Conservation (phyloP, 352 stramenopile genomes). For the Achlya hypogyna region DNA sequence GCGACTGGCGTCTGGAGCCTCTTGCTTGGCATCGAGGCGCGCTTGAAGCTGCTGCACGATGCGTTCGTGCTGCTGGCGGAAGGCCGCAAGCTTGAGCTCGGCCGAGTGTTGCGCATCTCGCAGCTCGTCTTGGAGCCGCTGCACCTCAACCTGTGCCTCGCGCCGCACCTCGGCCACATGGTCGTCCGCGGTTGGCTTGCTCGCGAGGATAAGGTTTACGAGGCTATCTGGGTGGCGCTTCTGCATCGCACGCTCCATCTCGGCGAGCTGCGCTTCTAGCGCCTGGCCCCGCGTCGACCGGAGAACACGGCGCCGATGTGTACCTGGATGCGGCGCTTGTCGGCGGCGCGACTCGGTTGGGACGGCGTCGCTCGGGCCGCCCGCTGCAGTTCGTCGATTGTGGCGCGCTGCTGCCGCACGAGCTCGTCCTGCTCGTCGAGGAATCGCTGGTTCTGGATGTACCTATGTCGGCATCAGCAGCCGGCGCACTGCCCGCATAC, state of each 20-base stretch:
- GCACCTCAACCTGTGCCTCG: slow-evolving; percentile 34
- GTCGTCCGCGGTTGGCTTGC: slow-evolving; percentile 55
- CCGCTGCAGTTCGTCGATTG: slow-evolving; percentile 24
- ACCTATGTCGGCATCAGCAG: slow-evolving; percentile 21
- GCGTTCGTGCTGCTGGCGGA: slow-evolving; percentile 74
- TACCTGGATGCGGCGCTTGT: slow-evolving; percentile 58
- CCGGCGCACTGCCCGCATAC: slow-evolving; percentile 13
- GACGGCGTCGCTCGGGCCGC: neutral
- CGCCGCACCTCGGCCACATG: slow-evolving; percentile 35
- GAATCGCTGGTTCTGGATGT: slow-evolving; percentile 72
- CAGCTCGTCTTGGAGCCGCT: slow-evolving; percentile 36
- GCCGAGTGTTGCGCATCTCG: slow-evolving; percentile 37
- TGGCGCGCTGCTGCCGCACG: slow-evolving; percentile 27
- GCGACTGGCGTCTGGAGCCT: neutral
- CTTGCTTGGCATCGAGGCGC: neutral
- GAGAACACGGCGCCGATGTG: neutral
- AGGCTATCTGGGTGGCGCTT: slow-evolving; percentile 68
- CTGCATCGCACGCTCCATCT: slow-evolving; percentile 73
- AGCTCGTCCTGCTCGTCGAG: slow-evolving; percentile 69
- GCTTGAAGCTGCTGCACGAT: slow-evolving; percentile 61
- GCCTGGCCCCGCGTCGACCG: slow-evolving; percentile 20
- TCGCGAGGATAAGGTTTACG: slow-evolving; percentile 65
- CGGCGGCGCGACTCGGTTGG: slow-evolving; percentile 26
- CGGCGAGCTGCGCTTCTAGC: slow-evolving; percentile 45
- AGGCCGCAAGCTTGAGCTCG: slow-evolving; percentile 51